Base-by-base conservation (phyloP, 768 basidiomycete species). In the Obba rivulosa region DNA sequence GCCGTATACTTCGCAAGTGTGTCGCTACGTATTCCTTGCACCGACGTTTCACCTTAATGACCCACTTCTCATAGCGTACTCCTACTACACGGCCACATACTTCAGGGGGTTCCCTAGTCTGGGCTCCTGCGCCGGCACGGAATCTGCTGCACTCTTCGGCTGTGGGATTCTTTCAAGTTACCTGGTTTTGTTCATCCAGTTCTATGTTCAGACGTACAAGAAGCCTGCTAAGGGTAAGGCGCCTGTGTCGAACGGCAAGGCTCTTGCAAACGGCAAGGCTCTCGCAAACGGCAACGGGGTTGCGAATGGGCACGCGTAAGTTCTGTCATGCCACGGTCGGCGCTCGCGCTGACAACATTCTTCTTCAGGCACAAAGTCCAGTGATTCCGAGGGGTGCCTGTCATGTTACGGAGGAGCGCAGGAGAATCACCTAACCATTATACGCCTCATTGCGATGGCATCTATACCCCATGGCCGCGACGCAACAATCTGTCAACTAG, bases 121-220 rank as follows among this genome's bases (percentile, higher is more conserved):
- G 18, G 88, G 79, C 34, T 81, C 85, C 64, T 99, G 96, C 59
- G 83, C 92, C 35, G 96, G 96, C 39, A 84, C 87, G 17, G 91
- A 95, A 68, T 69, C 70, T 14, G 90, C 95, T 46, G 96, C 96
- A 2, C 51, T 92, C 49, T 85, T 95, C 49, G 96, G 94, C 41
- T 96, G 93, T 63, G 80, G 67, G 20, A 77, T 99, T 41, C 76
- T 99, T 57, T 87, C 91, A 22, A 86, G 80, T 60, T 98, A 97
- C 70, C 82, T 99, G 46, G 79, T 83, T 59, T 80, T 99, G 50
- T 98, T 99, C 77, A 91, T 98, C 76, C 90, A 92, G 67, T 92
- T 92, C 70, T 92, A 92, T 70, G 76, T 91, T 61, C 80, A 85
- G 65, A 89, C 87, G 23, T 89, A 90, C 73, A 82, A 82, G 72